Evolutionary conservation across 2,329 filamentous ascomycete genomes (phyloP), one percentile per base, ranked within the genome.

Genomic region (Scedosporium boydii): DNA sequence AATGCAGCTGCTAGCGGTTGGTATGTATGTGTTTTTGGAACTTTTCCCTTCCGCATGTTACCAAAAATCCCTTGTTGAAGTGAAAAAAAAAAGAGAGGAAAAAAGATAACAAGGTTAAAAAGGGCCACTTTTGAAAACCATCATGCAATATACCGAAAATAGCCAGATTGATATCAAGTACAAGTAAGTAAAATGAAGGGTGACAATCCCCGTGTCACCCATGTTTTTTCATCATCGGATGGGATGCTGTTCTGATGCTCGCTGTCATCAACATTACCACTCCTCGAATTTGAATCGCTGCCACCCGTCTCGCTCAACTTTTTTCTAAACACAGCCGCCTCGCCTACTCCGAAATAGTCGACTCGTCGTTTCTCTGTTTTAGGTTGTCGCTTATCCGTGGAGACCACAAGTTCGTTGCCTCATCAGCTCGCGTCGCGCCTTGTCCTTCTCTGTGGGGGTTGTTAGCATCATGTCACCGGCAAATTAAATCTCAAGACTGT

Each of bases 351-450:
- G 6, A 18, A 6, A n/a, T 44, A 14, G 6, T 51, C 59, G 16
- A 12, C n/a, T 56, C 21, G 29, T 29, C 27, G 16, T 16, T 38
- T 34, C 23, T 21, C 46, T 21, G 5, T 14, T 21, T 42, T 9
- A 27, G 10, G 7, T 46, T 63, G 18, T 14, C 21, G 51, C 18
- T 57, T 65, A 66, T n/a, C 73, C 68, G 69, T 83, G 81, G 62
- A 80, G 73, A 65, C 81, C 81, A 61, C 73, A 72, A 1, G 84
- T 88, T 69, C 87, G 78, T 74, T 87, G 76, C 67, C 80, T 81
- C 86, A 90, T 89, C 69, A 87, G 69, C 68, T 84, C 84, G 76
- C 85, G 82, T 69, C 88, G 81, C 71, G 83, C 77, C 75, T 84
- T 84, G 69, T 90, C 87, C 76, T 87, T 89, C 66, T 76, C 87